Evolutionary conservation across 164 flowering plant species (phyloP), one percentile per base, ranked within the genome.

Genomic region (Akebia trifoliata): DNA sequence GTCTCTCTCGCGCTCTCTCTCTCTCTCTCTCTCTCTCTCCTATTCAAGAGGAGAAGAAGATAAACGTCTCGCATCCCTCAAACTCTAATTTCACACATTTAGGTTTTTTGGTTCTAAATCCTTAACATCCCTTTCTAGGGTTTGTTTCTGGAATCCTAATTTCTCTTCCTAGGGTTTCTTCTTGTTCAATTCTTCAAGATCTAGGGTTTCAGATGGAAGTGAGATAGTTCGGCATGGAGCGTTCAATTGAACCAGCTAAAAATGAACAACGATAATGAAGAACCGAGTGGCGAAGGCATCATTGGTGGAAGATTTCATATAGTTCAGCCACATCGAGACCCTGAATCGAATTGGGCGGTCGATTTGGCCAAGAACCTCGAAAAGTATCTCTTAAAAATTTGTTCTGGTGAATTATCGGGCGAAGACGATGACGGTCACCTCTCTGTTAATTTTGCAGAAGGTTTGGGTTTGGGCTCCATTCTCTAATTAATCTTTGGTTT

Each of bases 361-460:
- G 95, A 93, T 58, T 72, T 93, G 2, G 85, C 94, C 35, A 80
- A 78, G 69, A 84, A 81, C 46, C 91, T 93, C 18, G 90, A 93
- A 61, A 95, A 86, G 15, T 93, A 87, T 61, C 74, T 93, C 18
- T 59, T 87, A 28, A 82, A 83, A 72, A 90, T 93, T 53, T 90
- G 95, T 63, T 77, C 94, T 44, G 95, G 95, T 28, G 88, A 87
- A 51, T 69, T 80, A 29, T 55, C 63, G n/a, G 72, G 65, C 1
- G 53, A 28, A 37, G 76, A 75, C 4, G 76, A 79, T 0, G 83
- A 78, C n/a, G 62, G 49, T 31, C 68, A 59, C 12, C 68, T 67
- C 31, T 65, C 85, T 0, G 78, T 93, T 1, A 93, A 93, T 69
- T 93, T 93, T 34, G 97, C 99, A 4, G 97, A 93, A 81, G 99